Base-by-base conservation (phyloP, 352 stramenopile species). In the Pythium utonaiense region DNA sequence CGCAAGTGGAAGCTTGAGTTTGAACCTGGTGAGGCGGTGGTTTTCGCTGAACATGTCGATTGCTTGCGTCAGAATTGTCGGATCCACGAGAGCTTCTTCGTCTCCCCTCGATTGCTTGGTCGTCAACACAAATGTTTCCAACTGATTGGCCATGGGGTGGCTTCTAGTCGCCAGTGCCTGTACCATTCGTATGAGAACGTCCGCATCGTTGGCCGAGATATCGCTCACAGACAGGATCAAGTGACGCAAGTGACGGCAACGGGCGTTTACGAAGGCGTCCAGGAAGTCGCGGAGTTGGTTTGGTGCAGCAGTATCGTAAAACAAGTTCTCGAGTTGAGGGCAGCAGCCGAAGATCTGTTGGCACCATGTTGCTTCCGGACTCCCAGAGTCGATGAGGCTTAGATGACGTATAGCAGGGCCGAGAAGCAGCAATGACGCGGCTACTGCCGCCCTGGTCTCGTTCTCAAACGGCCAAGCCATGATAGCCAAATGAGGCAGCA, bases 61-160 rank as follows among this genome's bases (percentile, higher is more conserved):
- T 0, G 24, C 52, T 1, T 27, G 13, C 9, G 45, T 42, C 3
- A 58, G 22, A 21, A 50, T 42, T 7, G 1, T 24, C 22, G 52
- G 30, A 21, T 58, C 52, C 8, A 58, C 36, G 24, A 22, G 25
- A 21, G 31, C 51, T 5, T 47, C 30, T 14, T 28, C 51, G 19
- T n/a, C n/a, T n/a, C n/a, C n/a, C n/a, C 36, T 31, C 13, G 24
- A 24, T 31, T 47, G 21, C 33, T 49, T 19, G 25, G 17, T 21
- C 33, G 16, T 34, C 21, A 41, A 57, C 34, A 21, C 51, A 49
- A 57, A 41, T 4, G 51, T 21, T 25, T 49, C 30, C 12, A 57
- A 24, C 14, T 36, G 34, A 27, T n/a, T n/a, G n/a, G 51, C 34
- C 33, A 57, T 57, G 3, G 19, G 13, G 34, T 57, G 34, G 19